Conservation (phyloP, 2,329 filamentous ascomycete species). For the Talaromyces islandicus region DNA sequence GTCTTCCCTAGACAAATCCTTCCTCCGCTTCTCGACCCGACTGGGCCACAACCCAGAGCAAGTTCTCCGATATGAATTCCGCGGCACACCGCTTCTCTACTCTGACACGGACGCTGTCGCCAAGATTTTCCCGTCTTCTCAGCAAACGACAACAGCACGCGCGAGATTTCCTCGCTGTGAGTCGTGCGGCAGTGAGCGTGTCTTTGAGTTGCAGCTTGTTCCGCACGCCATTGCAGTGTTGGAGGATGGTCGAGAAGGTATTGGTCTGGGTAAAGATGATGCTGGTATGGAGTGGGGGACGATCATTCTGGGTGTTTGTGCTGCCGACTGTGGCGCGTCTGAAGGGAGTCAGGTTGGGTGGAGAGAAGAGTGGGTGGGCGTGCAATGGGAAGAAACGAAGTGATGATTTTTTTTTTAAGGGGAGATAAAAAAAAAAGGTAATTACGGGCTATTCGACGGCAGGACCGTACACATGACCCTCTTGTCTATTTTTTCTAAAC, state of each 20-base stretch:
- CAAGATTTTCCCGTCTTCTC: conserved; percentile 45
- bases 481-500: no score
- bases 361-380: conserved; percentile 92
- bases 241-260: conserved; percentile 62
- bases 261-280: conserved; percentile 57
- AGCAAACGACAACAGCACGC: conserved; percentile 9
- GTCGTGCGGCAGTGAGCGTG: conserved; percentile 67
- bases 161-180: conserved; percentile 61
- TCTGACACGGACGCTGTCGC: conserved; percentile 70
- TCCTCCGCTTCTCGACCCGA: conserved; percentile 74
- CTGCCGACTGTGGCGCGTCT: conserved; percentile 66
- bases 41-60: conserved; percentile 77
- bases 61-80: conserved; percentile 73
- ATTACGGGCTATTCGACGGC: neutral
- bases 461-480: neutral
- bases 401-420: conserved; percentile 9
- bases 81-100: conserved; percentile 70
- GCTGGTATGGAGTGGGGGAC: conserved; percentile 97
- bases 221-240: conserved; percentile 86
- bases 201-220: conserved; percentile 88
- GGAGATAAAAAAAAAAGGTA: neutral
- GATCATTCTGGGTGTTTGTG: conserved; percentile 79
- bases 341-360: conserved; percentile 64
- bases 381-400: conserved; percentile 83
- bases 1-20: conserved; percentile 66